These are phyloP conservation scores for Solanum chmielewskii DNA, from an alignment of 257 asterid genomes.

Conservation along the genomic window DNA sequence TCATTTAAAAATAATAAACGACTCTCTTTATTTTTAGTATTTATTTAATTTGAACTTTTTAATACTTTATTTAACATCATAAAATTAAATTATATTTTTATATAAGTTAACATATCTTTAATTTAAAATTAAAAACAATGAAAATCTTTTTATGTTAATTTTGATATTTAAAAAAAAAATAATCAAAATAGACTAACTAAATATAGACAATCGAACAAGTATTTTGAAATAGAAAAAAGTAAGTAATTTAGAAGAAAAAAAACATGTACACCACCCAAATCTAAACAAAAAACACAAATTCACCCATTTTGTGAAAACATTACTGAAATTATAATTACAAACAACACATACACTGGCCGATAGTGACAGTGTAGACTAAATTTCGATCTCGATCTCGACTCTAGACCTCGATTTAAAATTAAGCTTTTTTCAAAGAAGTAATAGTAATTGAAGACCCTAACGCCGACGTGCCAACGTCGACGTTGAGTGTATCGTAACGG, in stretches of 20 bases:
- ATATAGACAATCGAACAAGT: neutral
- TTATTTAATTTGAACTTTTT: too few species aligned
- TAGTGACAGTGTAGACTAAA: neutral
- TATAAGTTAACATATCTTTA: too few species aligned
- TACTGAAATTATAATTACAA: neutral
- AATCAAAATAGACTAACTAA: too few species aligned
- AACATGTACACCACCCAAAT: neutral
- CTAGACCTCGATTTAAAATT: neutral
- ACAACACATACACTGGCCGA: neutral
- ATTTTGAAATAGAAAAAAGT: neutral
- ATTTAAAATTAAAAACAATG: too few species aligned
- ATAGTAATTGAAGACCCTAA: slow-evolving; percentile 52
- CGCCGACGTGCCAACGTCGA: slow-evolving; percentile 51
- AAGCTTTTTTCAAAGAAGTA: slow-evolving; percentile 57
- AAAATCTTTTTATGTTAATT: too few species aligned
- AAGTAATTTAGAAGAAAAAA: neutral
- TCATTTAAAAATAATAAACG: too few species aligned
- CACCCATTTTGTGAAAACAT: neutral
- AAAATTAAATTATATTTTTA: too few species aligned
- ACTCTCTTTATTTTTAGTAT: too few species aligned
- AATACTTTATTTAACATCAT: too few species aligned
- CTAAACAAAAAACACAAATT: neutral
- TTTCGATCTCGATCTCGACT: neutral
- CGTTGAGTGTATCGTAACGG: slow-evolving; percentile 63
- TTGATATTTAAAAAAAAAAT: too few species aligned